Percentiles rank a stretch among this genome's conserved stretches.
Conservation (phyloP, 2,329 filamentous ascomycete species). For the Cytospora piceicola region DNA sequence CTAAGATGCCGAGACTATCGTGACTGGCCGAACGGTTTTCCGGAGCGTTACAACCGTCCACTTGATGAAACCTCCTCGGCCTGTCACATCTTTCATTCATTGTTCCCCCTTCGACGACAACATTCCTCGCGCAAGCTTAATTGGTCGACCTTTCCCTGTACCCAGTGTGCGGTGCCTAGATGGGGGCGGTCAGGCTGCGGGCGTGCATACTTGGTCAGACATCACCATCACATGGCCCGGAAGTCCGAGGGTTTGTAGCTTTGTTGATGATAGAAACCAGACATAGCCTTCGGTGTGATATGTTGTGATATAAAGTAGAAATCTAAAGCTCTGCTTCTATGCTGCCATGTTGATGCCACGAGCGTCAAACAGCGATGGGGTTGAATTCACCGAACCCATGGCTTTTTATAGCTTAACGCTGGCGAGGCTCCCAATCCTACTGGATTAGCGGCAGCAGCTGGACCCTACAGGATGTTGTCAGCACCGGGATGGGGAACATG, state of each 20-base stretch:
- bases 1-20: neutral
- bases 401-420: slow-evolving; percentile 22
- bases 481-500: neutral
- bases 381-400: neutral
- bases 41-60: neutral
- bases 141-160: neutral
- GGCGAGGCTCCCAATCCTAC: slow-evolving; percentile 11
- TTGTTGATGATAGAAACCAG: no score
- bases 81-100: neutral
- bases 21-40: neutral
- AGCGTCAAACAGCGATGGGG: neutral
- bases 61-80: neutral
- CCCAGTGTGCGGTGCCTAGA: neutral
- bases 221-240: no score
- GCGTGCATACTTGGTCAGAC: neutral
- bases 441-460: slow-evolving; percentile 21
- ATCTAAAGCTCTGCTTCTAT: neutral
- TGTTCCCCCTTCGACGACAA: neutral
- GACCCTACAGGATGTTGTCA: slow-evolving; percentile 9
- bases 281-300: no score
- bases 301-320: neutral
- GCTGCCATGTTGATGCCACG: neutral
- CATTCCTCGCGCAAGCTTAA: neutral
- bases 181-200: neutral
- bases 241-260: no score